Base-by-base conservation (phyloP, 768 basidiomycete genomes). In the Phaeotremella fagi region DNA sequence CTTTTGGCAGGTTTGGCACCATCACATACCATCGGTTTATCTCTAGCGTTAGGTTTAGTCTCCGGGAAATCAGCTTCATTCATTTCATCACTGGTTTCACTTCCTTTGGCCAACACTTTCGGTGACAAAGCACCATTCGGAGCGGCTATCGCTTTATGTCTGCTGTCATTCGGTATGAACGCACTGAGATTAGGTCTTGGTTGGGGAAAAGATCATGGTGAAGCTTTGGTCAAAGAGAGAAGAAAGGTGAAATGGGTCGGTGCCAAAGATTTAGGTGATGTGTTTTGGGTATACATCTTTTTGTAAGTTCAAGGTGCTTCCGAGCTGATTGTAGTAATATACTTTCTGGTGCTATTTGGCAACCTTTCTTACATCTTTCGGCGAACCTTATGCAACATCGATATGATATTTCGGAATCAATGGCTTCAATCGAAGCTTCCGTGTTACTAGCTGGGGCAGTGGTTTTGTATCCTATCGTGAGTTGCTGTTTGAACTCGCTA, bases 21-120 rank as follows among this genome's bases (percentile, higher is more conserved):
- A 14, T 54, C 52, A 2, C 42, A 52, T 24, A 53, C 55, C 28
- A 57, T 63, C 46, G 61, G 61, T 20, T n/a, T 63, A 1, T 55
- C 57, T 14, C 49, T 90, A 76, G 87, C 87, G 0, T 78, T 89
- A n/a, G 88, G 88, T 20, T 83, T 90, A 15, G 80, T 90, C 22
- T 85, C 82, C 3, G 88, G 88, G 29, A 90, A 89, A 71, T 82
- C 80, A 9, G 81, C 86, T 0, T 85, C 85, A 4, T 90, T 89
- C 68, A 55, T 87, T 28, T 81, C 87, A 22, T 86, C 86, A 3
- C 79, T 84, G 33, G 83, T 85, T 4, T 83, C 85, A 3, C 86
- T 87, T 67, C 86, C 86, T 0, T 80, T 90, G n/a, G 63, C 63
- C 9, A 50, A 64, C 16, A 18, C n/a, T 14, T 59, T 23, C 15